Base-by-base conservation (phyloP, 2,329 filamentous ascomycete species). In the Sporothrix luriei region DNA sequence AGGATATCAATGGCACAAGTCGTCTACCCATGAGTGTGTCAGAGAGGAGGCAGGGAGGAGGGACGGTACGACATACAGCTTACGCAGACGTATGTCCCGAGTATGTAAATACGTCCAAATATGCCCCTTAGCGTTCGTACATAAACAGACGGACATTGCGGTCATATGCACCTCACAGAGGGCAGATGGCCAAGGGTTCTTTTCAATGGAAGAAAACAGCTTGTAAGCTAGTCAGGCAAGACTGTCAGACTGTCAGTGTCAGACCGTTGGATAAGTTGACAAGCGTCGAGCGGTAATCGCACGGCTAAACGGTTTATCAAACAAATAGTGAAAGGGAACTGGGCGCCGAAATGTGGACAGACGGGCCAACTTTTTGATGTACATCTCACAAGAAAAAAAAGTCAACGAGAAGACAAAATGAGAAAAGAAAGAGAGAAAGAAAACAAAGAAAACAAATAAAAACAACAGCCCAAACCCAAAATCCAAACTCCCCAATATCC, bases 201-300 rank as follows among this genome's bases (percentile, higher is more conserved):
- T n/a, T 33, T 21, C 26, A 62, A 26, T 33, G 33, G 3, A 16
- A 19, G 13, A 61, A 16, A 11, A 64, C 24, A 38, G 26, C 26
- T 24, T 62, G 57, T 11, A 21, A 33, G 29, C 19, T 26, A 48
- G 59, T 2, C 40, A 4, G 40, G 21, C 40, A 33, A 33, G 33
- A 33, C 33, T 33, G n/a, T n/a, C n/a, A n/a, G n/a, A n/a, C n/a
- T n/a, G n/a, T n/a, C n/a, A 48, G 29, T 52, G 62, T 66, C 62
- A 66, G 62, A 52, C 62, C n/a, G 62, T 24, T 52, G 48, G 14
- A 16, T 14, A 65, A 38, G 46, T 40, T 52, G 62, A 38, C 19
- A 26, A 24, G 57, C 57, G 19, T 62, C 33, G n/a, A 19, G 40
- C 40, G 14, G 26, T 6, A 7, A 46, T 19, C 26, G 38, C 57